Base-by-base conservation (phyloP, 2,329 filamentous ascomycete genomes). In the Botrytis paeoniae region DNA sequence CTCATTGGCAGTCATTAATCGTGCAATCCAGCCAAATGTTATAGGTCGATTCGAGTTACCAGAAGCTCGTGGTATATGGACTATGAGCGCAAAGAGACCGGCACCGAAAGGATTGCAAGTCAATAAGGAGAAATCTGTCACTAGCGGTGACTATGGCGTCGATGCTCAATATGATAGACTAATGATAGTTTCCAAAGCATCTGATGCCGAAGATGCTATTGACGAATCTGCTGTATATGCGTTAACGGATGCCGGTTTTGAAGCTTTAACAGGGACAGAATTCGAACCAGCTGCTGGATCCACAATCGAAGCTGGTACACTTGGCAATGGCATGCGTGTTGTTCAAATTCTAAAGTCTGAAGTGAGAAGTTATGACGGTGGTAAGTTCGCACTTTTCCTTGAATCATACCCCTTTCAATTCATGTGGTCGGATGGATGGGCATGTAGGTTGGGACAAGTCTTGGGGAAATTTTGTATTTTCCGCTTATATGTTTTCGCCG, bases 271-370 rank as follows among this genome's bases (percentile, higher is more conserved):
- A 51, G 93, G 92, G 57, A 94, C 94, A 0, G 96, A 99, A 79
- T 98, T 98, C 80, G 97, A 99, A 75, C 90, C 92, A 6, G 93
- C 93, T 63, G 93, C 95, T 75, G 96, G 95, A 39, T 89, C 91
- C 45, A 98, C 96, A 0, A 87, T 98, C 64, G 92, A 97, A 77
- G 92, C 96, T 29, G 93, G 93, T 25, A 92, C 92, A 0, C 89
- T 99, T 82, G 92, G 92, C n/a, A 89, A 89, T 69, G 90, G 93
- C 74, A 93, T 89, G 80, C 89, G 94, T 73, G 91, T 98, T 48
- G 91, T 98, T 25, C 96, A 98, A 80, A 91, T 97, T 3, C 86
- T 97, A 70, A 92, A 91, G 76, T 93, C 91, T 2, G 95, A 98
- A 79, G 89, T 98, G 37, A 89, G 95, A 74, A 95, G 92, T 75